These are phyloP conservation scores for Ceratocystis cubensis DNA, from an alignment of 2,329 filamentous ascomycete genomes.

Conservation along the genomic window DNA sequence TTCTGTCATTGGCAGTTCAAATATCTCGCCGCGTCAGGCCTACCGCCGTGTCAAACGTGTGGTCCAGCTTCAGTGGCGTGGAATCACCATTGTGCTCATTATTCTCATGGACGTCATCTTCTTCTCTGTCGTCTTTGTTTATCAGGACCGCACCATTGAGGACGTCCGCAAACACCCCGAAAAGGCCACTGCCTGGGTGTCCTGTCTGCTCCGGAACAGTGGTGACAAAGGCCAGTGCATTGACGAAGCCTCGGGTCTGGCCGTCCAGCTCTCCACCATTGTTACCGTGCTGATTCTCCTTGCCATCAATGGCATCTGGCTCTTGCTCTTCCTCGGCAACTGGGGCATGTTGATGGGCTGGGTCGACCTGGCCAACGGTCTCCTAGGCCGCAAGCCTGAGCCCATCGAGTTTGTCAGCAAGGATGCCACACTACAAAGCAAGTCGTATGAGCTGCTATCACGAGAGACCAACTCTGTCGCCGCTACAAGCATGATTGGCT, in stretches of 20 bases:
- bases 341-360: constrained; percentile 79
- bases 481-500: constrained; percentile 30
- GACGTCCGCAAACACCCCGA: constrained; percentile 41
- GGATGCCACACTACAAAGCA: constrained; percentile 59
- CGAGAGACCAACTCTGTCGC: constrained; percentile 43
- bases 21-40: constrained; percentile 71
- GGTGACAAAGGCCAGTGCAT: constrained; percentile 58
- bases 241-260: constrained; percentile 43
- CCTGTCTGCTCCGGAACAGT: constrained; percentile 49
- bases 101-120: constrained; percentile 88
- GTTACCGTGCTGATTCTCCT: constrained; percentile 73
- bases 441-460: constrained; percentile 72
- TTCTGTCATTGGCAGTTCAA: constrained; percentile 54
- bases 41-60: constrained; percentile 79
- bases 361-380: constrained; percentile 48
- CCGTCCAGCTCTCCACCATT: constrained; percentile 64
- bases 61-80: constrained; percentile 85
- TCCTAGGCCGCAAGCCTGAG: constrained; percentile 43
- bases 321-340: constrained; percentile 67
- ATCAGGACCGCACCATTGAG: constrained; percentile 62
- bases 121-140: constrained; percentile 83
- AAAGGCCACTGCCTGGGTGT: constrained; percentile 53
- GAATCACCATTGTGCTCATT: constrained; percentile 77
- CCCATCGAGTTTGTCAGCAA: constrained; percentile 68
- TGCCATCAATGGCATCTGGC: constrained; percentile 76